These are phyloP conservation scores for Corylus americana DNA, from an alignment of 306 rosid genomes.

Conservation along the genomic window DNA sequence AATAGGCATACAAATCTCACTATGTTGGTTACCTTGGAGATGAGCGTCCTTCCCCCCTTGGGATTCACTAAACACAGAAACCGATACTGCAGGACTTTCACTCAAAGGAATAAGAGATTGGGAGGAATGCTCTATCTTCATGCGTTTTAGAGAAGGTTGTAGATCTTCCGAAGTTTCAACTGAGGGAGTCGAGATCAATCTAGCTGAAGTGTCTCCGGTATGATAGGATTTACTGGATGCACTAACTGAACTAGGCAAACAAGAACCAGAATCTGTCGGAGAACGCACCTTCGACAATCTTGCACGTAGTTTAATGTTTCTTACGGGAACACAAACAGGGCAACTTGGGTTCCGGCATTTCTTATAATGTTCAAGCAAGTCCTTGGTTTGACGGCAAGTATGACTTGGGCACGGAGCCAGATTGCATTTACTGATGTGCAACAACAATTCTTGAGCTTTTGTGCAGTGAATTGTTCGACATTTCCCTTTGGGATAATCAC, in stretches of 20 bases:
- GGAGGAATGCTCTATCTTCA: constrained; percentile 74
- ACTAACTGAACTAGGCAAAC: constrained; percentile 51
- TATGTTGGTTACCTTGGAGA: constrained; percentile 46
- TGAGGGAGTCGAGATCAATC: constrained; percentile 43
- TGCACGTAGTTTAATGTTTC: constrained; percentile 37
- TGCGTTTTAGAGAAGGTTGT: constrained; percentile 77
- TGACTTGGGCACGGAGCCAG: constrained; percentile 46
- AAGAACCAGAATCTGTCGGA: constrained; percentile 43
- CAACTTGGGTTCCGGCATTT: constrained; percentile 61
- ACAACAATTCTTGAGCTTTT: constrained; percentile 64
- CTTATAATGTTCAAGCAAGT: constrained; percentile 67
- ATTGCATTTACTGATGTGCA: constrained; percentile 65
- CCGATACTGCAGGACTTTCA: constrained; percentile 49
- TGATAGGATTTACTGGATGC: constrained; percentile 62
- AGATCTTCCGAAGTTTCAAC: constrained; percentile 64
- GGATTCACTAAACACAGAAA: constrained; percentile 49
- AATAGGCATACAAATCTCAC: constrained; percentile 45
- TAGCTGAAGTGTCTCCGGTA: constrained; percentile 38
- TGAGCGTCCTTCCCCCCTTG: constrained; percentile 50
- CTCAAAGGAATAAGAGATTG: constrained; percentile 55
- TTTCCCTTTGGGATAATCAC: constrained; percentile 77
- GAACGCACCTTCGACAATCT: constrained; percentile 36
- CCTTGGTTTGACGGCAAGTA: constrained; percentile 72
- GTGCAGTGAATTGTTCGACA: constrained; percentile 67
- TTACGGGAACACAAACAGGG: constrained; percentile 90